Conservation (phyloP, 441 rosid species). For the Biscutella auriculata region DNA sequence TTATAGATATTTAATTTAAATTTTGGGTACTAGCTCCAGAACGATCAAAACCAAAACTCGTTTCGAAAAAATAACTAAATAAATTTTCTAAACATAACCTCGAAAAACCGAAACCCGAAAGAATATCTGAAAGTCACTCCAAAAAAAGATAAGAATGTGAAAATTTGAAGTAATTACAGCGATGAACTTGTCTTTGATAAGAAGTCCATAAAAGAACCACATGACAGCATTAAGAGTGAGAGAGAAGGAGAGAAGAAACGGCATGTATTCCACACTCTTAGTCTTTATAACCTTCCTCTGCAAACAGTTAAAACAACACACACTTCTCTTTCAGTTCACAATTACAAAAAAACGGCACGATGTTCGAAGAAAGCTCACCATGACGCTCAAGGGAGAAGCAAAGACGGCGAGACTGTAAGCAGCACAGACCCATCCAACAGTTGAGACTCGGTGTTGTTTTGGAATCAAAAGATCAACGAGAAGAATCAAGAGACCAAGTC, state of each 20-base stretch:
- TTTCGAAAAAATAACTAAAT: too few relatives aligned
- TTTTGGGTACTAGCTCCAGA: too few relatives aligned
- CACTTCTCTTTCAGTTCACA: not conserved
- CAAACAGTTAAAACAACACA: slow-evolving; percentile 19
- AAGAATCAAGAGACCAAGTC: slow-evolving; percentile 27
- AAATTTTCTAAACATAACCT: too few relatives aligned
- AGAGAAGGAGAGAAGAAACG: slow-evolving; percentile 43
- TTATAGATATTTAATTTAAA: too few relatives aligned
- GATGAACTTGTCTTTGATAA: slow-evolving; percentile 40
- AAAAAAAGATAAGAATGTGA: too few relatives aligned
- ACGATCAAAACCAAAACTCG: too few relatives aligned
- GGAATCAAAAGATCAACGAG: slow-evolving; percentile 23
- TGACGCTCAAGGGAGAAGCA: slow-evolving; percentile 57
- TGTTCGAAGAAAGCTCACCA: slow-evolving; percentile 28
- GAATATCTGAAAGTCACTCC: too few relatives aligned
- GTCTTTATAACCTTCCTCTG: slow-evolving; percentile 56
- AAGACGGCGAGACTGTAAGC: slow-evolving; percentile 47
- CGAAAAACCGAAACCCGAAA: too few relatives aligned
- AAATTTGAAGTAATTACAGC: too few relatives aligned
- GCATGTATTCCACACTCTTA: slow-evolving; percentile 63
- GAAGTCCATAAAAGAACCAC: slow-evolving; percentile 68
- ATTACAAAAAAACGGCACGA: not conserved
- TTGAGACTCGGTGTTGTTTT: slow-evolving; percentile 20
- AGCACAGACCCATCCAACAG: slow-evolving; percentile 55
- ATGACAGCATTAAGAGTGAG: slow-evolving; percentile 45